phyloP scores from a whole-genome alignment of 225 moss, liverwort and hornwort genomes.

The Takakia lepidozioides region DNA sequence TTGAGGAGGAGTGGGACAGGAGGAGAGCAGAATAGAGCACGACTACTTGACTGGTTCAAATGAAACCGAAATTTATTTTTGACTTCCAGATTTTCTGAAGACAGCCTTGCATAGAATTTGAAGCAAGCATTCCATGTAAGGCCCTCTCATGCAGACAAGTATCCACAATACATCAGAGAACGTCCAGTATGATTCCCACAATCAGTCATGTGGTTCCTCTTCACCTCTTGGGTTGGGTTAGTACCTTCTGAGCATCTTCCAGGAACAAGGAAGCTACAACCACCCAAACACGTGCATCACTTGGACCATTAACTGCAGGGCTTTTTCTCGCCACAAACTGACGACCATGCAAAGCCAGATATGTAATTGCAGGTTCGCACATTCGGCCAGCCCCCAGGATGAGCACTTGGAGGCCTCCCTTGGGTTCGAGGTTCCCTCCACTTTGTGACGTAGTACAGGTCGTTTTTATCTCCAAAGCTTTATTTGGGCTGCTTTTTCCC shows the following conservation, averaged over 20 bases:
- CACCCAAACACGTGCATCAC: constrained; percentile 35
- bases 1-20: too few species aligned
- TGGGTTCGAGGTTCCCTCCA: constrained; percentile 15
- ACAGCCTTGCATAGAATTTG: too few species aligned
- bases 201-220: too few species aligned
- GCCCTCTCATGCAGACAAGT: too few species aligned
- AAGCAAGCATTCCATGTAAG: too few species aligned
- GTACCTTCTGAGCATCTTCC: constrained; percentile 74
- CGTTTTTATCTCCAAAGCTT: constrained; percentile 13
- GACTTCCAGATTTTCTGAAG: too few species aligned
- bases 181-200: too few species aligned
- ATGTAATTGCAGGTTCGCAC: constrained; percentile 83
- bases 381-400: constrained; percentile 85
- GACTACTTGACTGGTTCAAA: too few species aligned
- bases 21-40: too few species aligned
- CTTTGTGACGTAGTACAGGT: constrained; percentile 11
- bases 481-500: constrained; percentile 6
- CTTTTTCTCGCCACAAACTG: constrained; percentile 20
- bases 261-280: constrained; percentile 77
- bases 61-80: too few species aligned
- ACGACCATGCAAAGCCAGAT: constrained; percentile 46
- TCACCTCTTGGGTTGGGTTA: too few species aligned
- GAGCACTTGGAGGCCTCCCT: constrained; percentile 40
- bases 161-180: too few species aligned
- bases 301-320: constrained; percentile 5